Percentiles rank a stretch among this genome's conserved stretches.
phyloP scores from a whole-genome alignment of 2,329 filamentous ascomycete genomes.

The Arthroderma sp. region DNA sequence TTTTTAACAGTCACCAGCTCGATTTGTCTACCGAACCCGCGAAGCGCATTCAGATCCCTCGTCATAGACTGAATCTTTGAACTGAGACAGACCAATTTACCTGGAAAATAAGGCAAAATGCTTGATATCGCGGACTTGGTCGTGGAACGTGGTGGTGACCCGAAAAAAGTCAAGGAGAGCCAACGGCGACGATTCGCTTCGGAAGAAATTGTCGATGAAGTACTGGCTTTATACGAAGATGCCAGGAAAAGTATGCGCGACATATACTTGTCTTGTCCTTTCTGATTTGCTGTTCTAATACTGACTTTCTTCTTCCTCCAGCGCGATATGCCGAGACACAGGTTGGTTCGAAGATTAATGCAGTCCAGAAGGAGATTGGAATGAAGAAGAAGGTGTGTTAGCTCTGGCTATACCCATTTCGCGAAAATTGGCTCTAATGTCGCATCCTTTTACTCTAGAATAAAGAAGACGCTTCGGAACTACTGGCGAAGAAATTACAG shows the following conservation, averaged over 20 bases:
- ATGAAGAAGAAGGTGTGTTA: slow-evolving; percentile 66
- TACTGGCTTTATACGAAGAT: slow-evolving; percentile 76
- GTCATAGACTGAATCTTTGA: too few relatives aligned
- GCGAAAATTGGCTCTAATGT: neutral
- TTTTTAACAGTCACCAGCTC: too few relatives aligned
- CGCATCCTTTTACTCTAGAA: slow-evolving; percentile 34
- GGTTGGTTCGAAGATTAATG: slow-evolving; percentile 74
- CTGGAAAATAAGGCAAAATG: slow-evolving; percentile 34
- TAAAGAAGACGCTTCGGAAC: slow-evolving; percentile 73
- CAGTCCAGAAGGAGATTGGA: slow-evolving; percentile 77
- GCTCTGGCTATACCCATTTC: neutral
- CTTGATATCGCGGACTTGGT: slow-evolving; percentile 70
- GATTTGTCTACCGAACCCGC: too few relatives aligned
- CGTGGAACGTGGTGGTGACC: slow-evolving; percentile 76
- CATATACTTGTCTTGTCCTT: neutral
- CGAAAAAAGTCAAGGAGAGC: slow-evolving; percentile 80
- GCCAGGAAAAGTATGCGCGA: slow-evolving; percentile 54
- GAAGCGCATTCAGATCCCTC: too few relatives aligned
- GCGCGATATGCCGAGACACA: slow-evolving; percentile 67
- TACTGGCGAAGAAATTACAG: slow-evolving; percentile 64
- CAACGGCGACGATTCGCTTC: slow-evolving; percentile 70
- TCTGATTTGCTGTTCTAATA: neutral
- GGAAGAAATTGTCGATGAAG: slow-evolving; percentile 77
- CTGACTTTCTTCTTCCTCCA: slow-evolving; percentile 17
- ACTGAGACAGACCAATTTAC: neutral